A percentile compares a stretch with the other conserved stretches of the same genome.
Evolutionary conservation across 2,329 filamentous ascomycete genomes (phyloP).

Genomic region (Aspergillus pseudotamarii): DNA sequence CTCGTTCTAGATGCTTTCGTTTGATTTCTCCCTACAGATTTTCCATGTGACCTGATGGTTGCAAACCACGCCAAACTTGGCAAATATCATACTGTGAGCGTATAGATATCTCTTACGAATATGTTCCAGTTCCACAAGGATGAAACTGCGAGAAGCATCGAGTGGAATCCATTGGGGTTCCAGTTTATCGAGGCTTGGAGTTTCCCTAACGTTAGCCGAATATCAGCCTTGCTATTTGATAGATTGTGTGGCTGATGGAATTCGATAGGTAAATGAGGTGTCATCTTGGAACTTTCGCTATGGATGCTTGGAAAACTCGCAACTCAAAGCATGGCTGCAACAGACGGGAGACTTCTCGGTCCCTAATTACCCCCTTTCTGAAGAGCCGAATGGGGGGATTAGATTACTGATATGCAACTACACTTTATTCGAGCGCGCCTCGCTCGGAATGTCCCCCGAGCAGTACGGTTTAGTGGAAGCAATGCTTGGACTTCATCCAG

Average conservation of each 20-base stretch:
- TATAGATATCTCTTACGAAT: not conserved
- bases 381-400: not conserved
- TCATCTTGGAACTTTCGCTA: not conserved
- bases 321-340: not conserved
- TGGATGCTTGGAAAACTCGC: not conserved
- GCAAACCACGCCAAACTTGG: not conserved
- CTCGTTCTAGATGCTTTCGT: too few species aligned
- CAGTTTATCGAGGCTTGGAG: not conserved
- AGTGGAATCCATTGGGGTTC: not conserved
- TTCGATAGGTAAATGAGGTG: not conserved
- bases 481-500: not conserved
- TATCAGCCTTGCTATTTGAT: not conserved
- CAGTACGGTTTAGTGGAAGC: not conserved
- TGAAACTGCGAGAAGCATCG: not conserved
- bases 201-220: not conserved
- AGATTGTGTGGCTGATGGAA: not conserved
- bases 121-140: not conserved
- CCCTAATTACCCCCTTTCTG: not conserved
- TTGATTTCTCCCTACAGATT: too few species aligned
- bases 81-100: not conserved
- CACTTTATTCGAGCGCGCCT: not conserved
- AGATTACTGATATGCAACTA: not conserved
- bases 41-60: too few species aligned
- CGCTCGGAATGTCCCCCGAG: not conserved
- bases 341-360: not conserved